Conservation (phyloP, 768 basidiomycete genomes). For the Austroboletus eburneus region DNA sequence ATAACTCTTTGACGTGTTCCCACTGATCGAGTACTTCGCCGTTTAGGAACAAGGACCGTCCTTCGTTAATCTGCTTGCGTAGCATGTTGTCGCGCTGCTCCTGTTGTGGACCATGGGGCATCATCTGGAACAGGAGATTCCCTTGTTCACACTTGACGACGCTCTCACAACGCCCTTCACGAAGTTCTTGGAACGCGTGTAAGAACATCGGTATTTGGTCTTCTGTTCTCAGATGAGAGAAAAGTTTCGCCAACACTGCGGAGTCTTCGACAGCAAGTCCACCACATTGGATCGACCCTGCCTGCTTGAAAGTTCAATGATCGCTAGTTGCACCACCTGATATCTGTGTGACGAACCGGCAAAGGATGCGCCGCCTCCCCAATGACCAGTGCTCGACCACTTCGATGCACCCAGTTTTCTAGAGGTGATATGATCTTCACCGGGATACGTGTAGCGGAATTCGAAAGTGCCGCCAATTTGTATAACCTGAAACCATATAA, state of each 20-base stretch:
- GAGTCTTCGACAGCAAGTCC: constrained; percentile 60
- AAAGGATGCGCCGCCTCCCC: constrained; percentile 61
- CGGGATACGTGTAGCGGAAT: constrained; percentile 33
- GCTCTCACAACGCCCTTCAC: constrained; percentile 47
- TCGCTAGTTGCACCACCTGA: not conserved
- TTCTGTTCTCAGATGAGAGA: constrained; percentile 44
- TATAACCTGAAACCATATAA: constrained; percentile 26
- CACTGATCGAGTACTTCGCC: constrained; percentile 33
- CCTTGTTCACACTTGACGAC: constrained; percentile 43
- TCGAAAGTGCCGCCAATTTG: constrained; percentile 36
- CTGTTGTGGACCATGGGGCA: constrained; percentile 41
- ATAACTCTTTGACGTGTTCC: constrained; percentile 49
- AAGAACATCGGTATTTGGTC: constrained; percentile 50
- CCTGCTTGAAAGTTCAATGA: constrained; percentile 31
- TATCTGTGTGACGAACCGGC: constrained; percentile 35
- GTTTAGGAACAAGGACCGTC: constrained; percentile 40
- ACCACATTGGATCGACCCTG: constrained; percentile 49
- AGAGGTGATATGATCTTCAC: constrained; percentile 37
- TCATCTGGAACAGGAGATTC: constrained; percentile 42
- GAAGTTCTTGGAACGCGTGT: constrained; percentile 54
- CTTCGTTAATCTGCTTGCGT: constrained; percentile 39
- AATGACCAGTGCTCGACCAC: constrained; percentile 46
- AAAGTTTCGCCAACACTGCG: constrained; percentile 54
- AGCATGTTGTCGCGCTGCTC: constrained; percentile 42
- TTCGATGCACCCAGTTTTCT: constrained; percentile 48